These are phyloP conservation scores for Saccharomycopsis hybrid DNA, from an alignment of 1,139 yeast species.

Conservation along the genomic window DNA sequence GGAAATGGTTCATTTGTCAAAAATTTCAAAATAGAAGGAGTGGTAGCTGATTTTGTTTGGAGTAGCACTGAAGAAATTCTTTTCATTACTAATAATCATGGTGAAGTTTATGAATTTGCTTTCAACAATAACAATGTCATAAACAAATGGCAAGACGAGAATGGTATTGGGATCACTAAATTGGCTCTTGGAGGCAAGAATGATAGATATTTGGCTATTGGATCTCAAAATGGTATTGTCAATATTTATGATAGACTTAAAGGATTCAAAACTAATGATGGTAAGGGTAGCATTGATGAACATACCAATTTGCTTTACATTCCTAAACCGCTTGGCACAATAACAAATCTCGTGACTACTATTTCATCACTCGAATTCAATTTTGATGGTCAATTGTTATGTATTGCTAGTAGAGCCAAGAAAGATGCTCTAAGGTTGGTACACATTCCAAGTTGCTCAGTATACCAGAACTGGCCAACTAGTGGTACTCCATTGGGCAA, in stretches of 20 bases:
- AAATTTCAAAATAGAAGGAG: conserved; percentile 86
- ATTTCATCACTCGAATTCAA: conserved; percentile 71
- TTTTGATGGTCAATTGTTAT: conserved; percentile 83
- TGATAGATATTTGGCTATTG: conserved; percentile 83
- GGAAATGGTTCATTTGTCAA: conserved; percentile 77
- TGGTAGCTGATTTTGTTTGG: conserved; percentile 69
- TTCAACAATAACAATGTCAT: conserved; percentile 42
- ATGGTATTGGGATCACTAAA: conserved; percentile 78
- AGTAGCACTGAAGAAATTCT: conserved; percentile 42
- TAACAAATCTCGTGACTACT: conserved; percentile 79
- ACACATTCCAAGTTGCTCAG: conserved; percentile 83
- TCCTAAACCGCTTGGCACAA: conserved; percentile 46
- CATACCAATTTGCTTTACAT: conserved; percentile 21
- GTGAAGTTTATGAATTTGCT: conserved; percentile 88
- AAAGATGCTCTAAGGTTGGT: conserved; percentile 82
- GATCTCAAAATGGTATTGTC: conserved; percentile 84
- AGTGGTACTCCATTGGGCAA: conserved; percentile 92
- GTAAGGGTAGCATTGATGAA: conserved; percentile 24
- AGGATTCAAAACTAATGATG: conserved; percentile 1
- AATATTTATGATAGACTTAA: conserved; percentile 65
- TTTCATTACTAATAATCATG: conserved; percentile 63
- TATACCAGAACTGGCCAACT: conserved; percentile 95
- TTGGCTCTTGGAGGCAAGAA: conserved; percentile 73
- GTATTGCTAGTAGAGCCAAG: conserved; percentile 79
- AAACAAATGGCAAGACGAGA: conserved; percentile 78